phyloP scores from a whole-genome alignment of 345 rosid species.

The Euphorbia tirucalli region DNA sequence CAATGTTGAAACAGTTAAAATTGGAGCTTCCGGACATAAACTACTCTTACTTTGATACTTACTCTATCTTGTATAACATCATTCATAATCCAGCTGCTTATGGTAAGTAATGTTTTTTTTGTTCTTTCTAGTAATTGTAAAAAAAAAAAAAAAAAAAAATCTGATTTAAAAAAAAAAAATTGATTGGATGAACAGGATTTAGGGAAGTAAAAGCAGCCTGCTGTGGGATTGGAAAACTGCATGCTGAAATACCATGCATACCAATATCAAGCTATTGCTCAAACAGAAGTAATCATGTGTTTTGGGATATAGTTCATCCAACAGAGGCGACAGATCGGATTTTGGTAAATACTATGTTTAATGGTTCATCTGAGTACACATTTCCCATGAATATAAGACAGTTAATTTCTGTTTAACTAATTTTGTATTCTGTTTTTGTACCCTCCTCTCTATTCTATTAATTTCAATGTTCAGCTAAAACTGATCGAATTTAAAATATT shows the following conservation, averaged over 20 bases:
- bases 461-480: too few species aligned
- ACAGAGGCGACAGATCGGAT: constrained; percentile 19
- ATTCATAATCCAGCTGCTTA: constrained; percentile 44
- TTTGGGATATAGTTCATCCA: constrained; percentile 28
- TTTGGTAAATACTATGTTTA: constrained; percentile 11
- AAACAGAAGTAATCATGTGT: constrained; percentile 23
- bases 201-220: constrained; percentile 25
- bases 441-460: too few species aligned
- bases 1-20: constrained; percentile 40
- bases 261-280: constrained; percentile 24
- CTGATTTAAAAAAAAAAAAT: too few species aligned
- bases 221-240: constrained; percentile 27
- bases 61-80: constrained; percentile 33
- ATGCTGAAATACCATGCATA: constrained; percentile 19
- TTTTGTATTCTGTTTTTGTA: not conserved
- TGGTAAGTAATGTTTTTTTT: constrained; percentile 34
- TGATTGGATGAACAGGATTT: constrained; percentile 14
- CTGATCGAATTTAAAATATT: too few species aligned
- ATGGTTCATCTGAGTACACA: constrained; percentile 3
- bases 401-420: constrained; percentile 10
- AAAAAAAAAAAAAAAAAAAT: too few species aligned
- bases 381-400: constrained; percentile 26
- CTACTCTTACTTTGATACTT: constrained; percentile 60
- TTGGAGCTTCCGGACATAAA: constrained; percentile 39
- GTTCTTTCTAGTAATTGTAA: too few species aligned